phyloP scores from a whole-genome alignment of 129 eudicot genomes.

The Artemisia annua region DNA sequence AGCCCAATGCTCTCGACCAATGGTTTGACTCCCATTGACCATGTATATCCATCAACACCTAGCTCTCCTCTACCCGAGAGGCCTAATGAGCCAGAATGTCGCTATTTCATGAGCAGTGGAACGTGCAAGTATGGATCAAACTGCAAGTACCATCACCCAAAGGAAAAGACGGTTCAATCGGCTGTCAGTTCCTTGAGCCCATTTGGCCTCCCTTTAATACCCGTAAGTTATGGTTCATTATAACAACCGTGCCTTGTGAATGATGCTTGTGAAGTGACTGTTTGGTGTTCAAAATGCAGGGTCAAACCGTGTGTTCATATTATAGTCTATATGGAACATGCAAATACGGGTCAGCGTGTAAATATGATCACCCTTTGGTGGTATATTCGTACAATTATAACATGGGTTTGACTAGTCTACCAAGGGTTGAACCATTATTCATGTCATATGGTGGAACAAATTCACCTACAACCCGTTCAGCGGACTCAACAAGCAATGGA shows the following conservation, averaged over 20 bases:
- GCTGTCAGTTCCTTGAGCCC: conserved; percentile 46
- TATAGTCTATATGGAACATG: conserved; percentile 65
- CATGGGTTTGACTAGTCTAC: conserved; percentile 36
- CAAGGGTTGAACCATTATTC: conserved; percentile 31
- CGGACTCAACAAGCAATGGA: conserved; percentile 30
- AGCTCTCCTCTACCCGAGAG: conserved; percentile 61
- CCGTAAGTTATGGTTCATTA: conserved; percentile 50
- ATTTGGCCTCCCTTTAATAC: conserved; percentile 76
- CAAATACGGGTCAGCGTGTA: conserved; percentile 69
- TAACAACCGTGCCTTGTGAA: background rate
- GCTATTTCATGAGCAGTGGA: conserved; percentile 68
- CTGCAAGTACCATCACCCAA: conserved; percentile 83
- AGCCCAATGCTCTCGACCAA: conserved; percentile 40
- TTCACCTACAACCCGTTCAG: conserved; percentile 31
- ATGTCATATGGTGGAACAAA: conserved; percentile 36
- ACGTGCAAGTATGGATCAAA: conserved; percentile 68
- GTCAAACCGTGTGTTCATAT: conserved; percentile 55
- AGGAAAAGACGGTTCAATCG: conserved; percentile 44
- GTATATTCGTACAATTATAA: conserved; percentile 44
- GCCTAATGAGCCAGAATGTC: conserved; percentile 80
- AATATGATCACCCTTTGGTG: conserved; percentile 66
- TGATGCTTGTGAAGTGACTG: conserved; percentile 5
- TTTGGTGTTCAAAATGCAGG: conserved; percentile 47
- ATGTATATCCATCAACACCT: conserved; percentile 26
- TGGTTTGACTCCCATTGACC: conserved; percentile 36